Evolutionary conservation across 208 protist species (phyloP).

Genomic region (Leishmania tarentolae): DNA sequence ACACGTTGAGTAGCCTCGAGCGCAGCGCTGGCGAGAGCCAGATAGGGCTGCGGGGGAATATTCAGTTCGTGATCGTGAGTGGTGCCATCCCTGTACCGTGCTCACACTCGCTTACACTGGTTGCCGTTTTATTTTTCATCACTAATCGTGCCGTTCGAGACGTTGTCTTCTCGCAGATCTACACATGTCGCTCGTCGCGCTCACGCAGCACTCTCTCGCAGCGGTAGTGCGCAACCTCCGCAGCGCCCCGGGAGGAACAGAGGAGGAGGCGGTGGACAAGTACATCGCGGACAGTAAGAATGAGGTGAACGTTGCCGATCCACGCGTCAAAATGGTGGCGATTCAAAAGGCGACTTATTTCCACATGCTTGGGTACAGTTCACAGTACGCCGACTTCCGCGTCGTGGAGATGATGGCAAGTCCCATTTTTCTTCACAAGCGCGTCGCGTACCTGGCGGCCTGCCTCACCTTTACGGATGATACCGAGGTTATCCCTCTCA

Average conservation of each 20-base stretch:
- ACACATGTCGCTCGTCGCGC: conserved; percentile 37
- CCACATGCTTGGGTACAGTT: conserved; percentile 97
- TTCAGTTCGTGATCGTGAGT: not conserved
- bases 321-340: conserved; percentile 92
- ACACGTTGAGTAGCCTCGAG: not conserved
- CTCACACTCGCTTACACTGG: not conserved
- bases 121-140: not conserved
- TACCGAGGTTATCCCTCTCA: conserved; percentile 97
- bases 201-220: conserved; percentile 89
- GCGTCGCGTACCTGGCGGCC: conserved; percentile 95
- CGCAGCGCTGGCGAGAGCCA: not conserved
- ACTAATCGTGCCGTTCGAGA: not conserved
- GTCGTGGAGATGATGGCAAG: conserved; percentile 97
- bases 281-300: conserved; percentile 94
- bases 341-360: conserved; percentile 98
- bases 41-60: too few relatives aligned
- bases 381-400: conserved; percentile 96
- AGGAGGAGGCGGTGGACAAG: conserved; percentile 92
- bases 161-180: not conserved
- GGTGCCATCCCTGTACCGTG: not conserved
- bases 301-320: conserved; percentile 90
- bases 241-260: conserved; percentile 77
- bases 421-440: conserved; percentile 80
- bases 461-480: conserved; percentile 94
- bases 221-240: conserved; percentile 96